Conservation (phyloP, 148 eudicot species). For the Persicaria maculosa region DNA sequence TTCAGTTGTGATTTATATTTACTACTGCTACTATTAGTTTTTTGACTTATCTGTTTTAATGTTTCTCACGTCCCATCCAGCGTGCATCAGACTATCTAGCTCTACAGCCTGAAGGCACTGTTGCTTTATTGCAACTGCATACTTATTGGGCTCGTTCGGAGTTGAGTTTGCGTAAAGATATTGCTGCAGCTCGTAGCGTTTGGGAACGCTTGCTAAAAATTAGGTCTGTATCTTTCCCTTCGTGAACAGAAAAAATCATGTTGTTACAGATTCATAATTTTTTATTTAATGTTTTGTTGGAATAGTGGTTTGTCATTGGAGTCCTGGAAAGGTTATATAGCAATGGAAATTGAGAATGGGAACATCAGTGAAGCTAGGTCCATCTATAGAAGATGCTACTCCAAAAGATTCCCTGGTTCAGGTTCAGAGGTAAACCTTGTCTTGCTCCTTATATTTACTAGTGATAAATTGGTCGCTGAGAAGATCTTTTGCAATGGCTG, state of each 20-base stretch:
- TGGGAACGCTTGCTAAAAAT: conserved; percentile 91
- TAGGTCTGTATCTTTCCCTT: conserved; percentile 33
- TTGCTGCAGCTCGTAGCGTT: conserved; percentile 86
- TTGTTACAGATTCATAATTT: not conserved
- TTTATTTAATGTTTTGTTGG: not conserved
- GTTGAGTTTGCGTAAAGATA: conserved; percentile 53
- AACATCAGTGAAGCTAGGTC: conserved; percentile 81
- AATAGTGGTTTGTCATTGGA: conserved; percentile 70
- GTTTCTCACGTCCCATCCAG: conserved; percentile 25
- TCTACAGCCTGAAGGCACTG: conserved; percentile 55
- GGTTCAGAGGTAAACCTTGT: conserved; percentile 69
- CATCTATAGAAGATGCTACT: conserved; percentile 74
- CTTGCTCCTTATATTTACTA: not conserved
- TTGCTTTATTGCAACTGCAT: conserved; percentile 57
- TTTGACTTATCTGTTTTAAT: not conserved
- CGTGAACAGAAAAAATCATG: not conserved
- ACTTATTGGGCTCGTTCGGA: conserved; percentile 86
- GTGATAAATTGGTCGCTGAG: not conserved
- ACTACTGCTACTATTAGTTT: not conserved
- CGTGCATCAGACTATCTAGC: conserved; percentile 85
- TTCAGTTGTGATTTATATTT: not conserved
- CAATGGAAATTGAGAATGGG: conserved; percentile 68
- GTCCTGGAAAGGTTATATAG: conserved; percentile 80
- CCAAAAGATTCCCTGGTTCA: conserved; percentile 70
- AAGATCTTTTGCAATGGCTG: not conserved